Evolutionary conservation across 2,329 filamentous ascomycete species (phyloP), one percentile per base, ranked within the genome.

Genomic region (Alternaria hordeiaustralica): DNA sequence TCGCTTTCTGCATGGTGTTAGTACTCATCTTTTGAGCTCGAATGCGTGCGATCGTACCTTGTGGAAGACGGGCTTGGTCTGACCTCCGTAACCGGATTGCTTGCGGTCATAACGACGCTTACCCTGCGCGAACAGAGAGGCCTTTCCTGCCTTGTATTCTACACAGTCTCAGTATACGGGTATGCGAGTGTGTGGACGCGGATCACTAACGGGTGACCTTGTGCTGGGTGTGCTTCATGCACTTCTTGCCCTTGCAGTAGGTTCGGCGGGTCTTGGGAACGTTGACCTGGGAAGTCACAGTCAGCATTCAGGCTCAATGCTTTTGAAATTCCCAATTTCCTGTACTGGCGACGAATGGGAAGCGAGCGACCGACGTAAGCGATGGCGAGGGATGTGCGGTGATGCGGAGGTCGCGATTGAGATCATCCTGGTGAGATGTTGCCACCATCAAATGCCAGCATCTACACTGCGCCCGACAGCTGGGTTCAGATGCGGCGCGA

Each of bases 11-110:
- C 45, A 51, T 45, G 23, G 45, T 67, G 69, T 77, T 55, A 77
- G 67, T 11, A 20, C 23, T 21, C 36, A 11, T 25, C 12, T 33
- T 20, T 21, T n/a, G 9, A 2, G 10, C 43, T 33, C 13, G 30
- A 6, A 50, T 28, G 28, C 13, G 18, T 56, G 20, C 5, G 20
- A 61, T 36, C 67, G 54, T 73, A 77, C 73, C 74, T 79, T 99
- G 93, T 98, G 96, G 92, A 98, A 99, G 82, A 99, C 94, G 79
- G 96, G 96, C 89, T 99, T 99, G 82, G 96, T 99, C 89, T 99
- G 96, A 94, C 96, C 96, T 93, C 96, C 96, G 84, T 97, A 98
- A 92, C 95, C 95, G 84, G 91, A 93, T 88, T 98, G 95, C 89
- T 98, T 98, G 71, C 77, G 76, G 65, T 79, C 77, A 88, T 98